Evolutionary conservation across 2,329 filamentous ascomycete genomes (phyloP), one percentile per base, ranked within the genome.

Genomic region (Orbilia oligospora): DNA sequence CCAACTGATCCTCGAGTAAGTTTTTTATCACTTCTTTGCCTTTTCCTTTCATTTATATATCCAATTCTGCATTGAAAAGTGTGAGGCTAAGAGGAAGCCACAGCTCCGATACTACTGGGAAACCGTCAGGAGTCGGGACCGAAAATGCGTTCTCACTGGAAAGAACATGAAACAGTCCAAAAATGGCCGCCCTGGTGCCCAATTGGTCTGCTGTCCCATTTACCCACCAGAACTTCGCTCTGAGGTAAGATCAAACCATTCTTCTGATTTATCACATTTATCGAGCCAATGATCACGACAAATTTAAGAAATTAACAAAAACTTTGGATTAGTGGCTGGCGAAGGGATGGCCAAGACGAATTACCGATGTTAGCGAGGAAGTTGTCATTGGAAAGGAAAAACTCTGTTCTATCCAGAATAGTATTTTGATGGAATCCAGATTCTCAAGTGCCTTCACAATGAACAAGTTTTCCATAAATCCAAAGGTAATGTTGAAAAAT

Each of bases 391-490:
- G 69, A 16, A 55, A 72, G 18, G 64, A 63, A 36, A 65, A 58
- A 18, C 49, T 72, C 58, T 66, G 64, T 22, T 72, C 69, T 46
- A 51, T 53, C 44, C 69, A 72, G 38, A 72, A 72, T 56, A 44
- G 69, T 33, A 66, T 72, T 30, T 41, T 72, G 20, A 20, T 72
- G 14, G 49, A 72, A 12, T 30, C 46, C 24, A 22, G 6, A 22
- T 53, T 72, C 30, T 20, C 41, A 5, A 14, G 20, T 2, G 16
- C 69, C 14, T 72, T 72, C 27, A 41, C 58, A 14, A 72, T 44
- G 30, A 53, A 66, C 41, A 72, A 58, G 14, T 44, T 72, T 36
- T 20, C 69, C 6, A 72, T 72, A 10, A 72, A 72, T 30, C 69
- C 69, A 55, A 72, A 55, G 38, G 69, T 66, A 58, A 24, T 41